phyloP scores from a whole-genome alignment of 176 grass and related monocot genomes.

The Musa acuminata region DNA sequence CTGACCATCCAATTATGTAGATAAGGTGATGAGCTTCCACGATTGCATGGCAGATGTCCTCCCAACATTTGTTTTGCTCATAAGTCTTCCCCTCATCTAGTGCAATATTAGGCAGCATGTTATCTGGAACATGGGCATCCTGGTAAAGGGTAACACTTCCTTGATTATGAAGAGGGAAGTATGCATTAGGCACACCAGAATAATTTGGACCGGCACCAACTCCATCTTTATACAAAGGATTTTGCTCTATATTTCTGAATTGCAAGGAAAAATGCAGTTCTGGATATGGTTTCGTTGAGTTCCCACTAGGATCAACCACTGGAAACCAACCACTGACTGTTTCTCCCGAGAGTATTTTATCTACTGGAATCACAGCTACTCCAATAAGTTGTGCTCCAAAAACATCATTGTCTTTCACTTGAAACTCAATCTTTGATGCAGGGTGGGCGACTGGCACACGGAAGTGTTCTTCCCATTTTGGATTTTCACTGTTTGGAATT shows the following conservation, averaged over 20 bases:
- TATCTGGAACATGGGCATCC: constrained; percentile 78
- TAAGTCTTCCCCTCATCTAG: constrained; percentile 54
- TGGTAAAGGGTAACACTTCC: constrained; percentile 70
- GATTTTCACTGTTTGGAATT: constrained; percentile 76
- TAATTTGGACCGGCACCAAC: constrained; percentile 35
- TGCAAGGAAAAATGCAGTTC: constrained; percentile 63
- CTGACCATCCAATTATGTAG: constrained; percentile 82
- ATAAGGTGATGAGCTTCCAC: constrained; percentile 83
- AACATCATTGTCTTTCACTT: constrained; percentile 86
- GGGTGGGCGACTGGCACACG: constrained; percentile 82
- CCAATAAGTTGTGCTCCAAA: constrained; percentile 91
- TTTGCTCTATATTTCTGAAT: constrained; percentile 54
- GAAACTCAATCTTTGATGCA: constrained; percentile 57
- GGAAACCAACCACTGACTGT: constrained; percentile 66
- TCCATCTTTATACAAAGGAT: constrained; percentile 54
- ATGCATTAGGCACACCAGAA: constrained; percentile 75
- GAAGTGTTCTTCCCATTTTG: constrained; percentile 95
- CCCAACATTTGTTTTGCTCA: constrained; percentile 89
- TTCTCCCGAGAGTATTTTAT: constrained; percentile 44
- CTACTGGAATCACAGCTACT: constrained; percentile 61
- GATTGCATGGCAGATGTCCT: constrained; percentile 91
- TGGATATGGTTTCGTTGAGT: constrained; percentile 38
- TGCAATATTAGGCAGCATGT: constrained; percentile 50
- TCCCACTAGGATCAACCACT: constrained; percentile 30
- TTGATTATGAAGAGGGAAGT: constrained; percentile 77